Evolutionary conservation across 495 filamentous ascomycete genomes (phyloP).

Genomic region (Tuber indicum): DNA sequence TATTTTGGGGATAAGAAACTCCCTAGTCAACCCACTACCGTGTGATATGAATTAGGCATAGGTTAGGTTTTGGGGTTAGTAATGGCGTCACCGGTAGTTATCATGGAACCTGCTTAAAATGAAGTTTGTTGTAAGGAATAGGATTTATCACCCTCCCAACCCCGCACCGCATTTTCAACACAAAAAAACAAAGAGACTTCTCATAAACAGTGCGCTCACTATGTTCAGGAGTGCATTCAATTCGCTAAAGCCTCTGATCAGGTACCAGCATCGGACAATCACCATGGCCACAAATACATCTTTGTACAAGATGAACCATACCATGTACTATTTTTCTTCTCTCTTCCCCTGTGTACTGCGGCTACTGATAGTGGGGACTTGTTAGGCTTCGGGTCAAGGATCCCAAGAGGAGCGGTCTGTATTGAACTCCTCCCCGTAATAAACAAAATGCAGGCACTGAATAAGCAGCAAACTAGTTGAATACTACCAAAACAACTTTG

Average conservation of each 20-base stretch:
- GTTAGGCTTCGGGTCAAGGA: slow-evolving; percentile 90
- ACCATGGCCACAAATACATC: slow-evolving; percentile 71
- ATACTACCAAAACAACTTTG: slow-evolving; percentile 83
- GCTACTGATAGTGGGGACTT: slow-evolving; percentile 41
- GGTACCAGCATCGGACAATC: slow-evolving; percentile 19
- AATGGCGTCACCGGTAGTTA: background rate
- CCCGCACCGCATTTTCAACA: background rate
- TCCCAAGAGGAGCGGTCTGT: slow-evolving; percentile 65
- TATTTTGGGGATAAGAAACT: background rate
- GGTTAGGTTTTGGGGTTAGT: background rate
- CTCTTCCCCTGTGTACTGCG: slow-evolving; percentile 16
- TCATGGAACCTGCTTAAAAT: background rate
- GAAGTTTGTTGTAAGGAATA: background rate
- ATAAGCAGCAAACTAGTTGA: slow-evolving; percentile 53
- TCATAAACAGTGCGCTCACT: background rate
- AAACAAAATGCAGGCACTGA: background rate
- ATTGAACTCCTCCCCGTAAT: slow-evolving; percentile 4
- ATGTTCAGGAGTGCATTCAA: background rate
- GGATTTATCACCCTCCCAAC: background rate
- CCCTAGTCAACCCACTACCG: background rate
- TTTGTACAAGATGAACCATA: slow-evolving; percentile 81
- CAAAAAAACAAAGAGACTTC: background rate
- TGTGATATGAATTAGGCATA: background rate
- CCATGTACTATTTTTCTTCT: slow-evolving; percentile 54
- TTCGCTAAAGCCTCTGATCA: slow-evolving; percentile 1